These are phyloP conservation scores for Monosporascus sp. DNA, from an alignment of 2,329 filamentous ascomycete genomes.

Conservation along the genomic window DNA sequence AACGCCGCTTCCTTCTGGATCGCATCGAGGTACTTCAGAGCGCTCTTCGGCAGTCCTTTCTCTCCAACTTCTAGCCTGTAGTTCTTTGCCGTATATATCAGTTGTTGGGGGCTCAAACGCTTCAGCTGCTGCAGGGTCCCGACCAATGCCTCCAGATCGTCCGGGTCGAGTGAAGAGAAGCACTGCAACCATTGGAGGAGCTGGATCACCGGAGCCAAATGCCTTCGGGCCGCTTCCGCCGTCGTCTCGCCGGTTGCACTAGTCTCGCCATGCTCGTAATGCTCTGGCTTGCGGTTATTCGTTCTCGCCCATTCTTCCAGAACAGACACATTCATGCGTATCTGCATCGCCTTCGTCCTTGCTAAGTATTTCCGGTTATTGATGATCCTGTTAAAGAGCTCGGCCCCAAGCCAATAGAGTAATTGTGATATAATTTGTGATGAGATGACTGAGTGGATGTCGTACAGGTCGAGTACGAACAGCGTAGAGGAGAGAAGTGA, in stretches of 20 bases:
- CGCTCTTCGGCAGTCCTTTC: constrained; percentile 82
- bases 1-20: constrained; percentile 69
- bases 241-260: constrained; percentile 81
- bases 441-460: constrained; percentile 94
- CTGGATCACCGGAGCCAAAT: constrained; percentile 87
- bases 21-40: constrained; percentile 77
- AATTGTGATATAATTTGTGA: constrained; percentile 88
- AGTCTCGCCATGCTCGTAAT: constrained; percentile 90
- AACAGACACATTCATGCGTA: constrained; percentile 95
- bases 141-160: constrained; percentile 83
- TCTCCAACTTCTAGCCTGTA: constrained; percentile 95
- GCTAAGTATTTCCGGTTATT: constrained; percentile 91
- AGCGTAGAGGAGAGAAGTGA: constrained; percentile 92
- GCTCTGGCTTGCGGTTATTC: constrained; percentile 91
- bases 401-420: constrained; percentile 91
- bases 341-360: constrained; percentile 98
- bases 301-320: constrained; percentile 92
- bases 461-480: constrained; percentile 97
- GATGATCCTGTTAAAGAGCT: constrained; percentile 98
- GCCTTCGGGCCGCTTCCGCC: constrained; percentile 74
- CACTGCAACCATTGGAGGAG: constrained; percentile 96
- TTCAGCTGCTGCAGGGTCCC: constrained; percentile 87
- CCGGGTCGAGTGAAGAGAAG: constrained; percentile 81
- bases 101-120: constrained; percentile 75
- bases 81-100: constrained; percentile 86